Conservation (phyloP, 768 basidiomycete genomes). For the Porphyrellus cyaneotinctus region DNA sequence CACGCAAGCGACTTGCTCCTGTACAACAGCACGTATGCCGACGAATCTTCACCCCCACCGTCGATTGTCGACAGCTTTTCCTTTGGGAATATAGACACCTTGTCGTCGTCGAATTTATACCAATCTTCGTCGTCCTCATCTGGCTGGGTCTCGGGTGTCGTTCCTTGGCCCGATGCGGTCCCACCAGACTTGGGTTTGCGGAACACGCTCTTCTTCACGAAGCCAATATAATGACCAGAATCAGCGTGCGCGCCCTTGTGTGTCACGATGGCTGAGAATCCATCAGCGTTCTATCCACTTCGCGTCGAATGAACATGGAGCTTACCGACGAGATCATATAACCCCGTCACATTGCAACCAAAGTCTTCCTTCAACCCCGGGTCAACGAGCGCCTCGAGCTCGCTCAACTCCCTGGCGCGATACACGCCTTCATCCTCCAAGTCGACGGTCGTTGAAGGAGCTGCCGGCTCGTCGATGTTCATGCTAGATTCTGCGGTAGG, state of each 20-base stretch:
- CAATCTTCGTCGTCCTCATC: slow-evolving; percentile 64
- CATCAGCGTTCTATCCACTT: neutral
- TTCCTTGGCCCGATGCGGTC: neutral
- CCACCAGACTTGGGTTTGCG: slow-evolving; percentile 30
- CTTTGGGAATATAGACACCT: slow-evolving; percentile 78
- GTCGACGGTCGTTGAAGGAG: slow-evolving; percentile 22
- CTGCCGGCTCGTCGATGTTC: slow-evolving; percentile 47
- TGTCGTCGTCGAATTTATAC: slow-evolving; percentile 98
- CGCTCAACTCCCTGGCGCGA: slow-evolving; percentile 58
- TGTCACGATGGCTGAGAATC: slow-evolving; percentile 81
- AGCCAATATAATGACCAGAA: slow-evolving; percentile 93
- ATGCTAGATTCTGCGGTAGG: slow-evolving; percentile 23
- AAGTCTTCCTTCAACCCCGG: slow-evolving; percentile 60
- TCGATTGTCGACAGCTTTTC: slow-evolving; percentile 84
- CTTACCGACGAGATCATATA: slow-evolving; percentile 91
- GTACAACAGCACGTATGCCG: slow-evolving; percentile 88
- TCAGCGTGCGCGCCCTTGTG: slow-evolving; percentile 97
- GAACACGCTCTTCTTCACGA: slow-evolving; percentile 76
- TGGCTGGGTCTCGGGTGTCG: neutral
- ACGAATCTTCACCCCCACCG: slow-evolving; percentile 89
- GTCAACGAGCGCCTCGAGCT: slow-evolving; percentile 62
- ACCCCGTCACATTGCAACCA: slow-evolving; percentile 70
- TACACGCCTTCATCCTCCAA: slow-evolving; percentile 64
- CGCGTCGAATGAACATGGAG: slow-evolving; percentile 5
- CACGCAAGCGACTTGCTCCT: slow-evolving; percentile 51